Percentiles rank a stretch among this genome's conserved stretches.
phyloP scores from a whole-genome alignment of 805 yeast species.

The Saccharomycopsis lassenensis region DNA sequence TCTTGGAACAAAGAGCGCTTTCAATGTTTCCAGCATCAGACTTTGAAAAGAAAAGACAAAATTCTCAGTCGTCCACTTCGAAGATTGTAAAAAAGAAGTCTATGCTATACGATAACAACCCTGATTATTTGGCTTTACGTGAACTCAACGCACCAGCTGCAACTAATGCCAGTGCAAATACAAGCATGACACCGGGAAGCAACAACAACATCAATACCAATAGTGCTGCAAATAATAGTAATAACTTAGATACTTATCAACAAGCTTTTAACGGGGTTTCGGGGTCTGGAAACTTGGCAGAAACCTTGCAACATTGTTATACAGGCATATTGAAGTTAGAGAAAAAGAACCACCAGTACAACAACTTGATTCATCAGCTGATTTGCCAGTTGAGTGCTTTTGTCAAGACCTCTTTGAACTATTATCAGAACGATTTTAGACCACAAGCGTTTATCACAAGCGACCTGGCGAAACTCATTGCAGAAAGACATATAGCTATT shows the following conservation, averaged over 20 bases:
- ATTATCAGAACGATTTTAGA: not conserved
- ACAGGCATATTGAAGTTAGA: slow-evolving; percentile 17
- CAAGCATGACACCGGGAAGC: slow-evolving; percentile 6
- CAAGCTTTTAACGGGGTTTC: slow-evolving; percentile 3
- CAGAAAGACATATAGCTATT: slow-evolving; percentile 10
- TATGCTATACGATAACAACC: slow-evolving; percentile 1
- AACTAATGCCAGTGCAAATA: not conserved
- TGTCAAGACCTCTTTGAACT: slow-evolving; percentile 11
- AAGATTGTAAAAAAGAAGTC: slow-evolving; percentile 8
- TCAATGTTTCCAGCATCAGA: no score
- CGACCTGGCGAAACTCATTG: not conserved
- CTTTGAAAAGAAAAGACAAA: slow-evolving; percentile 13
- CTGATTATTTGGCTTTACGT: no score
- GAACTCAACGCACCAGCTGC: no score
- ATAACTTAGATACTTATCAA: slow-evolving; percentile 1
- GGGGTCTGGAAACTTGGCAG: slow-evolving; percentile 10
- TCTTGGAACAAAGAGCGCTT: no score
- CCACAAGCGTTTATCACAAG: not conserved
- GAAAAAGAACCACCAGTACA: slow-evolving; percentile 16
- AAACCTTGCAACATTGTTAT: slow-evolving; percentile 17
- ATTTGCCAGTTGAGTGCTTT: slow-evolving; percentile 12
- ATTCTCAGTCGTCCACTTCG: slow-evolving; percentile 12
- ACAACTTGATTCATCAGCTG: slow-evolving; percentile 12
- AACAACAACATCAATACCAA: slow-evolving; percentile 12
- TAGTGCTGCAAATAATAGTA: slow-evolving; percentile 2